Percentiles rank a stretch among this genome's conserved stretches.
Conservation (phyloP, 1,139 yeast species). For the Lodderomyces pseudojiufengensis region DNA sequence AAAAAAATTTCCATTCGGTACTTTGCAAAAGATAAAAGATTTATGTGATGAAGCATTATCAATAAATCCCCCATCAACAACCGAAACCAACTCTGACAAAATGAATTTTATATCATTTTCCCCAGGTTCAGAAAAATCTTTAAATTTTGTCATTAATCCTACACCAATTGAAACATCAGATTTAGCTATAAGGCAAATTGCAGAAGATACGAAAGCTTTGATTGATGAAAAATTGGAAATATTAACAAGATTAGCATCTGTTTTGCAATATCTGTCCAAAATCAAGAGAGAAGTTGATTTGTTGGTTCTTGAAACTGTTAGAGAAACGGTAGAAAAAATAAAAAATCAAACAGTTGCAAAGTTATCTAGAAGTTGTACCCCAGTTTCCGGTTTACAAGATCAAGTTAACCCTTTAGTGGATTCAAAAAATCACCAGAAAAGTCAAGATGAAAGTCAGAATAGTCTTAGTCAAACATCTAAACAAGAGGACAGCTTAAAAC, state of each 20-base stretch:
- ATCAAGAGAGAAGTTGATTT: constrained; percentile 79
- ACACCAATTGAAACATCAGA: constrained; percentile 46
- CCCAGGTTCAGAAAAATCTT: constrained; percentile 68
- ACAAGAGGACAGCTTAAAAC: constrained; percentile 8
- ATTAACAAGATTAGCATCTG: constrained; percentile 70
- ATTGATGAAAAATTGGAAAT: constrained; percentile 70
- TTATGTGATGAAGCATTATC: constrained; percentile 74
- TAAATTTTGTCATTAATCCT: constrained; percentile 45
- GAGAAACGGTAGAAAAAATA: constrained; percentile 56
- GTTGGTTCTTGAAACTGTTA: constrained; percentile 63
- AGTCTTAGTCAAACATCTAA: not conserved
- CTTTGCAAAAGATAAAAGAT: constrained; percentile 59
- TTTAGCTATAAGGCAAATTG: constrained; percentile 57
- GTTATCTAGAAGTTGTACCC: constrained; percentile 10
- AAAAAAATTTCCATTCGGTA: constrained; percentile 60
- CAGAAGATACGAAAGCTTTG: constrained; percentile 64
- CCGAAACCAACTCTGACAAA: constrained; percentile 15
- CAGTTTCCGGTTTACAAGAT: constrained; percentile 11
- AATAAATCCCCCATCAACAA: constrained; percentile 58
- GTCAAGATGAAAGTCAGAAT: not conserved
- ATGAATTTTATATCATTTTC: constrained; percentile 43
- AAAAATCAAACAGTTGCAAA: constrained; percentile 33
- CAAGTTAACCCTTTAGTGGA: constrained; percentile 8
- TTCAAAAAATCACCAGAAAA: no score
- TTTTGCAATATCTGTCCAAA: constrained; percentile 73